Evolutionary conservation across 1,284 basidiomycete genomes (phyloP), one percentile per base, ranked within the genome.

Genomic region (Boletus semigastroideus): DNA sequence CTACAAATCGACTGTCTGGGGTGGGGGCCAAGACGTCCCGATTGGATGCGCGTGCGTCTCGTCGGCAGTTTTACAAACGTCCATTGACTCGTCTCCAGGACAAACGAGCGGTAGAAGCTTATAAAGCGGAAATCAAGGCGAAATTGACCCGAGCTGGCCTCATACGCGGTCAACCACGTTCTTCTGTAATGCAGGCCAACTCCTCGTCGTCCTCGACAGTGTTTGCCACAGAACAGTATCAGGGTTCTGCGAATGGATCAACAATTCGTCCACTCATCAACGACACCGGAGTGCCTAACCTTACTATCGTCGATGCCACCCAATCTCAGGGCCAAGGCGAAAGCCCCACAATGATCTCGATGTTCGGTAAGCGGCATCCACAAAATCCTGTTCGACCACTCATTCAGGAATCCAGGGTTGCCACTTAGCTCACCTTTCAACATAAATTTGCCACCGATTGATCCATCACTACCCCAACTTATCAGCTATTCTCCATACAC

Each of bases 111-210:
- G 86, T 90, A 37, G 86, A 89, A 60, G 78, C 76, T 40, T 90
- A 90, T 76, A 90, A 90, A 68, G 86, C 86, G n/a, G 78, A 82
- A 53, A 91, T 91, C 69, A 91, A 90, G 68, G 81, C 85, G 40
- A 84, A 88, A 64, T 77, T 91, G 49, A 85, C 84, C 43, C 76
- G 83, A 56, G 83, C 82, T 48, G 87, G 87, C 54, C 79, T 88
- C 66, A 90, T 90, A 59, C 84, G 88, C 39, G 88, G 88, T 34
- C 87, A 89, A 64, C 87, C 87, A 17, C 82, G 86, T 22, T 71
- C 83, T 34, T 74, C 78, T 31, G 71, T 78, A 51, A 65, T 78
- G 47, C 71, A 73, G 51, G 68, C 72, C 20, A 57, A 11, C 14
- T 34, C 37, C 11, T 64, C 70, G 30, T 53, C 66, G 27, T 57